Conservation (phyloP, 495 filamentous ascomycete genomes). For the Mytilinidion resinicola region DNA sequence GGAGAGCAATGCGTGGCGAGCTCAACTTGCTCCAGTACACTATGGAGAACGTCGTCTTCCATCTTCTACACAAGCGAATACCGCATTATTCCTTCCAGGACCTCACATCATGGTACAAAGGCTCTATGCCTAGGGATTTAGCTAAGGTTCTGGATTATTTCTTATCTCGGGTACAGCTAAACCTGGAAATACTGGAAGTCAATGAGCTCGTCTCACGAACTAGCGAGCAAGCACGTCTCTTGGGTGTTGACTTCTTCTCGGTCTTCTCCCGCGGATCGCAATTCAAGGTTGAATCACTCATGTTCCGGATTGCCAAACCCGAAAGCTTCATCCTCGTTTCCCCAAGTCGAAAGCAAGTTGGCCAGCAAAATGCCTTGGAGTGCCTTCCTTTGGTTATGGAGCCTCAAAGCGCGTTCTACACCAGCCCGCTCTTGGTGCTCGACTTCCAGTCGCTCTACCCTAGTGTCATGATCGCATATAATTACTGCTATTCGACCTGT, state of each 20-base stretch:
- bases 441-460: constrained; percentile 97
- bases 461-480: constrained; percentile 98
- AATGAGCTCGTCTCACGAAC: constrained; percentile 86
- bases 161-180: constrained; percentile 65
- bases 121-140: constrained; percentile 58
- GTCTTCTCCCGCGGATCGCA: constrained; percentile 92
- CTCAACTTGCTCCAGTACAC: constrained; percentile 87
- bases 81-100: constrained; percentile 77
- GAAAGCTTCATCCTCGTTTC: constrained; percentile 90
- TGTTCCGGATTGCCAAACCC: constrained; percentile 97
- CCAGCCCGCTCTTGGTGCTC: constrained; percentile 78
- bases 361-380: constrained; percentile 88
- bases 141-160: constrained; percentile 75
- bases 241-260: constrained; percentile 93
- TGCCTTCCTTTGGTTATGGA: constrained; percentile 97
- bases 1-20: constrained; percentile 91
- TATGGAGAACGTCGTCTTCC: constrained; percentile 95
- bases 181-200: constrained; percentile 84
- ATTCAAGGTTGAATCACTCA: constrained; percentile 96
- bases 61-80: constrained; percentile 82
- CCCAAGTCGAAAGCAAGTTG: constrained; percentile 85
- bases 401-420: constrained; percentile 91
- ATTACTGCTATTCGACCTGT: constrained; percentile 98
- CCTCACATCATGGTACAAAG: constrained; percentile 75
- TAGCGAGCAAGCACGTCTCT: constrained; percentile 87